Evolutionary conservation across 495 filamentous ascomycete genomes (phyloP), one percentile per base, ranked within the genome.

Genomic region (Hypoxylon lienhwacheense): DNA sequence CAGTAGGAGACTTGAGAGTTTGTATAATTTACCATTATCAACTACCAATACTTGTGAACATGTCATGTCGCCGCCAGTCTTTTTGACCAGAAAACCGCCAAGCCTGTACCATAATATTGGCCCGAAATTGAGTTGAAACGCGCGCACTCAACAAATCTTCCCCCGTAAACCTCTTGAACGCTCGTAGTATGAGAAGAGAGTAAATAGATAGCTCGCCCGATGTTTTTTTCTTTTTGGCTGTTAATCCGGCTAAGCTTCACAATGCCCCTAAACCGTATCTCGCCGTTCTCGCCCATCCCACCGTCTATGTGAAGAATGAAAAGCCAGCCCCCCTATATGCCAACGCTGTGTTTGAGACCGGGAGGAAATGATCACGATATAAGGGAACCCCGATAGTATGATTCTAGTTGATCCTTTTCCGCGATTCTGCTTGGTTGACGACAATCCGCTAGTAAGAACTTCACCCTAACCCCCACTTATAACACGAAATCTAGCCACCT

Each of bases 401-500:
- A 36, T 40, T 25, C 11, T 47, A 28, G 28, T 28, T 8, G 34
- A 19, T 43, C 34, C 26, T 44, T 52, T 42, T 15, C 47, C 36
- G 29, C 25, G 25, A 35, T 33, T 52, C 44, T 46, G 53, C 19
- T 54, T 28, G 48, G 40, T 53, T 28, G 49, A 54, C 37, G 44
- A 24, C 50, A 63, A 53, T 39, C 44, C 31, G 12, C n/a, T 34
- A 50, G 49, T 54, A 54, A 43, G 56, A 61, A 54, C 19, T 41
- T 46, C 49, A 47, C 34, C 28, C 43, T 40, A 17, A 47, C 47
- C 29, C 39, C 53, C 29, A 43, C 62, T 47, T 57, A 51, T 48
- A 63, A 48, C 53, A 65, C 42, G 40, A 65, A 35, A 59, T 67
- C 65, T 67, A 67, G 39, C 62, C 57, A 50, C 65, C 55, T 62